These are phyloP conservation scores for Canariomyces notabilis DNA, from an alignment of 2,329 filamentous ascomycete genomes.

Conservation along the genomic window DNA sequence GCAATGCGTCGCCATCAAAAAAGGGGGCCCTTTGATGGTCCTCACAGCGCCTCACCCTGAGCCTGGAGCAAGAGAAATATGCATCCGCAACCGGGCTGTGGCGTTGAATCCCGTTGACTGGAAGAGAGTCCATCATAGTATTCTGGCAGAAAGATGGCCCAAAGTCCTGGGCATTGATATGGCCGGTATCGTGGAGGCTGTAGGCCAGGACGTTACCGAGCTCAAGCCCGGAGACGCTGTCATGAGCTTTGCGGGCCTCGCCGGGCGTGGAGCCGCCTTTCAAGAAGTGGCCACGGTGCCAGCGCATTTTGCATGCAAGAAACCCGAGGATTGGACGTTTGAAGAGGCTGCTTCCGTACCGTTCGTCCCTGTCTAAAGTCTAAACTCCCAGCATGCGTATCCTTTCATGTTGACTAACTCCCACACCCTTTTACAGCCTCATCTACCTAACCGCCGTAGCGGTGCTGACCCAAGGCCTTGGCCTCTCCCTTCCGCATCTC, in stretches of 20 bases:
- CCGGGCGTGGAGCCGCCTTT: slow-evolving; percentile 23
- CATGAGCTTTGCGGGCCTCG: slow-evolving; percentile 14
- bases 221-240: slow-evolving; percentile 31
- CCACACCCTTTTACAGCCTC: slow-evolving; percentile 14
- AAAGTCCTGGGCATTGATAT: slow-evolving; percentile 32
- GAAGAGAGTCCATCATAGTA: slow-evolving; percentile 30
- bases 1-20: slow-evolving; percentile 3
- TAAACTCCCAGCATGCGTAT: background rate
- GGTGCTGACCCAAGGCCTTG: slow-evolving; percentile 24
- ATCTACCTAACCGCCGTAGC: slow-evolving; percentile 25
- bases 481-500: slow-evolving; percentile 26
- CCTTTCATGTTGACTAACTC: too few species aligned
- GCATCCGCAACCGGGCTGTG: slow-evolving; percentile 31
- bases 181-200: slow-evolving; percentile 31
- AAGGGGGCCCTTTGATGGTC: slow-evolving; percentile 14
- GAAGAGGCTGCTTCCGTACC: slow-evolving; percentile 31
- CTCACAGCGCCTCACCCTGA: slow-evolving; percentile 18
- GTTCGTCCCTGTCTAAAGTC: slow-evolving; percentile 11
- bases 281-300: slow-evolving; percentile 27
- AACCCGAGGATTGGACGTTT: slow-evolving; percentile 27
- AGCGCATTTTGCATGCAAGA: slow-evolving; percentile 25
- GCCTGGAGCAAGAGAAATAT: slow-evolving; percentile 27
- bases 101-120: slow-evolving; percentile 33
- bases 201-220: slow-evolving; percentile 28
- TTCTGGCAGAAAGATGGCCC: slow-evolving; percentile 29